Percentiles rank a stretch among this genome's conserved stretches.
Evolutionary conservation across 495 filamentous ascomycete species (phyloP).

Genomic region (Tuber brumale): DNA sequence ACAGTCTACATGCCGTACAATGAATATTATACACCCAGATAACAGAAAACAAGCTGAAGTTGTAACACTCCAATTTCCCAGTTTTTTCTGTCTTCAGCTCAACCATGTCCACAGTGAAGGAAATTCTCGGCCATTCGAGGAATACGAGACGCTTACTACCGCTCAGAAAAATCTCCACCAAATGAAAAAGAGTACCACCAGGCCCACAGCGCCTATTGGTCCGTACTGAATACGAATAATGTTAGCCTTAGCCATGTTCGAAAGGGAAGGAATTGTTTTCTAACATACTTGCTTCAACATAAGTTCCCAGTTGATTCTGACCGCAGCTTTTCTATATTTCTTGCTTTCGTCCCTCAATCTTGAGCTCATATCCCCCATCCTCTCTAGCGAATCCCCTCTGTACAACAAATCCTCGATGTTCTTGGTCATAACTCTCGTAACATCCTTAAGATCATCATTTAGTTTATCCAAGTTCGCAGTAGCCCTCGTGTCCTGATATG

Average conservation of each 20-base stretch:
- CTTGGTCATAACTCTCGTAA: conserved; percentile 99
- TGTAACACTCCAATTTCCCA: conserved; percentile 7
- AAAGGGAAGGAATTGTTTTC: neutral
- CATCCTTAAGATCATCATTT: conserved; percentile 93
- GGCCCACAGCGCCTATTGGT: conserved; percentile 68
- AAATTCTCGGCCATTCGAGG: conserved; percentile 9
- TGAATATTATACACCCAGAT: conserved; percentile 23
- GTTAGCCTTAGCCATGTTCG: conserved; percentile 5
- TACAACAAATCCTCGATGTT: conserved; percentile 99
- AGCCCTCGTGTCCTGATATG: conserved; percentile 88
- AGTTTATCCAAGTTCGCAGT: conserved; percentile 78
- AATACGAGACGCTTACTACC: conserved; percentile 16
- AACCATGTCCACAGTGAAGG: conserved; percentile 10
- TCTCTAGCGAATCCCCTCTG: conserved; percentile 85
- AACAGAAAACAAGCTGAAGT: conserved; percentile 3
- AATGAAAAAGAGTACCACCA: conserved; percentile 76
- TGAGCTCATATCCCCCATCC: conserved; percentile 91
- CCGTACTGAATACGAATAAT: conserved; percentile 57
- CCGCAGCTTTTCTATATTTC: conserved; percentile 87
- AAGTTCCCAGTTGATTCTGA: conserved; percentile 97
- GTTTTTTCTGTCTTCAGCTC: conserved; percentile 5
- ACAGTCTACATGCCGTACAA: neutral
- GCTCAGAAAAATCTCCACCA: conserved; percentile 88
- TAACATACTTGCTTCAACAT: conserved; percentile 74
- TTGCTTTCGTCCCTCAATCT: conserved; percentile 82